phyloP scores from a whole-genome alignment of 1,284 basidiomycete species.

The Cutaneotrichosporon sp. region DNA sequence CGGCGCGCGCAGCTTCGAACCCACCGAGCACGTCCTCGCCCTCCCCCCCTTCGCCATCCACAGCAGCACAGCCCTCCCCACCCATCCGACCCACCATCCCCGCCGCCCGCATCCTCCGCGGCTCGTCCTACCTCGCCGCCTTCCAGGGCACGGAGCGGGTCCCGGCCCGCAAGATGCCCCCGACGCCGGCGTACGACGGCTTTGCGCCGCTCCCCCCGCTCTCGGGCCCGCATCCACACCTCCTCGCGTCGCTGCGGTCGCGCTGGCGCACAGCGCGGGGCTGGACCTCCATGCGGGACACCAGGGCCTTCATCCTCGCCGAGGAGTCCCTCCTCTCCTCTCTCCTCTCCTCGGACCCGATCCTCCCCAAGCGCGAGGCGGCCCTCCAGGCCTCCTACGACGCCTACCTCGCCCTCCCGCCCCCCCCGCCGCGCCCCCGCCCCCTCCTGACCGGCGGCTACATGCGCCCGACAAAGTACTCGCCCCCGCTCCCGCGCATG shows the following conservation, averaged over 20 bases:
- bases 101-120: neutral
- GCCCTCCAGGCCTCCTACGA: neutral
- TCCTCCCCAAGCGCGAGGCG: neutral
- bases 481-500: conserved; percentile 71
- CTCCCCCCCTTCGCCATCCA: neutral
- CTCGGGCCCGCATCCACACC: conserved; percentile 2
- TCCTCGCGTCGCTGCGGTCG: conserved; percentile 20
- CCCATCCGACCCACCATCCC: neutral
- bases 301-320: conserved; percentile 26
- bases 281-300: conserved; percentile 23
- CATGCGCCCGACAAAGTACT: conserved; percentile 63
- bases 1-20: conserved; percentile 1
- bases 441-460: conserved; percentile 69
- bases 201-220: neutral
- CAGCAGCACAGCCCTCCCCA: too few species aligned
- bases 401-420: conserved; percentile 46
- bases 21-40: neutral
- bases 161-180: neutral
- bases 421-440: conserved; percentile 24
- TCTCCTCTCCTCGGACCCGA: neutral
- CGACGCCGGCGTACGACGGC: neutral
- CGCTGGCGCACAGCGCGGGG: conserved; percentile 29
- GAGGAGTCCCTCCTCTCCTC: conserved; percentile 30
- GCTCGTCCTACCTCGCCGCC: conserved; percentile 5
- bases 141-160: conserved; percentile 8